phyloP scores from a whole-genome alignment of 2,329 filamentous ascomycete genomes.

The Epichloe brachyelytri region DNA sequence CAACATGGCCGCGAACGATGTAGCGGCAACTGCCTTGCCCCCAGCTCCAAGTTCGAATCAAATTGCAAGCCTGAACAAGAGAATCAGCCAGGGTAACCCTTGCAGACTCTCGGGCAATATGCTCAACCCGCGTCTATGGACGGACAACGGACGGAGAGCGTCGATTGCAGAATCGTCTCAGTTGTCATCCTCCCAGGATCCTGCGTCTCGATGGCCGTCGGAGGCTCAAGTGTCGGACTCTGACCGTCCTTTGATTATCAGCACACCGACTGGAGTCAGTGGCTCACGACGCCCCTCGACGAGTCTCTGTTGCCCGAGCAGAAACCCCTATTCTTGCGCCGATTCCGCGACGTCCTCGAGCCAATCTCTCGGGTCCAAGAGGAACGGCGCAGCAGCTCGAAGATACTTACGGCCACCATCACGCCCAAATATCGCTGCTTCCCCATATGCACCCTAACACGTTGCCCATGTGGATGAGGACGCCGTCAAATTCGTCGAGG shows the following conservation, averaged over 20 bases:
- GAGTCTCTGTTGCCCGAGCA: conserved; percentile 17
- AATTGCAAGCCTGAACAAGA: conserved; percentile 23
- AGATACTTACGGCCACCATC: conserved; percentile 34
- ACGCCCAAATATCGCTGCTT: conserved; percentile 7
- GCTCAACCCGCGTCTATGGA: conserved; percentile 9
- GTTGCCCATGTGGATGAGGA: conserved; percentile 22
- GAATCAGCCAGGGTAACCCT: conserved; percentile 24
- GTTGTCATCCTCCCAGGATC: not conserved
- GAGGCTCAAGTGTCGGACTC: conserved; percentile 15
- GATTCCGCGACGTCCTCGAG: conserved; percentile 36
- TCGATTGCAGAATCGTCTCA: not conserved
- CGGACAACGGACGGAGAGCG: not conserved
- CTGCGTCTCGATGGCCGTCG: not conserved
- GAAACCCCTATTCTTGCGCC: conserved; percentile 40
- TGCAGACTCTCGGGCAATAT: conserved; percentile 32
- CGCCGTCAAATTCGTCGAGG: conserved; percentile 20
- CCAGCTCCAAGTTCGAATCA: conserved; percentile 28
- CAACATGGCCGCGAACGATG: conserved; percentile 18
- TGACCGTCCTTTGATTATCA: conserved; percentile 47
- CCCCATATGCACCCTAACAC: conserved; percentile 7
- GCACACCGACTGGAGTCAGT: conserved; percentile 41
- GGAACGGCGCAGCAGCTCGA: conserved; percentile 42
- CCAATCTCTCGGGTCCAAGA: conserved; percentile 18
- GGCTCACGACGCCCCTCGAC: conserved; percentile 34
- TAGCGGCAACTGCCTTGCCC: conserved; percentile 22